Evolutionary conservation across 1,139 yeast genomes (phyloP).

Genomic region (Nakaseomyces delphensis): DNA sequence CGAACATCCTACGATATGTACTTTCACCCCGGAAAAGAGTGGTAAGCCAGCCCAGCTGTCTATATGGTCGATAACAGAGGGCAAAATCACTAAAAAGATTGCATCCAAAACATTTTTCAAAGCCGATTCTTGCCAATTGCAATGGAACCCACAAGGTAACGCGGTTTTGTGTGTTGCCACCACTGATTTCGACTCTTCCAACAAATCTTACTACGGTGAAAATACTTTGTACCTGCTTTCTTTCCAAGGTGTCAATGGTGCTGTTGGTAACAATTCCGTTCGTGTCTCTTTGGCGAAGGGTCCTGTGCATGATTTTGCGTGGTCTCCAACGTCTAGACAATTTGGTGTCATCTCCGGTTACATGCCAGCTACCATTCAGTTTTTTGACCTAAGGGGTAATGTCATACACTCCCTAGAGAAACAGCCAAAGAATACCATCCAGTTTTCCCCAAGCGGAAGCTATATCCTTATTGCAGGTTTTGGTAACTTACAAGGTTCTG

Average conservation of each 20-base stretch:
- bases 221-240: conserved; percentile 74
- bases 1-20: conserved; percentile 82
- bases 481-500: conserved; percentile 95
- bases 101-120: conserved; percentile 86
- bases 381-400: conserved; percentile 92
- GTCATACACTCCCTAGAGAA: conserved; percentile 75
- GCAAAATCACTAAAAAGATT: conserved; percentile 68
- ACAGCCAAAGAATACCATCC: conserved; percentile 80
- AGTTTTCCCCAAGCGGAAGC: conserved; percentile 90
- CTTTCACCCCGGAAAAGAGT: conserved; percentile 75
- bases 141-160: conserved; percentile 93
- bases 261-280: conserved; percentile 86
- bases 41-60: conserved; percentile 85
- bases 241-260: conserved; percentile 44
- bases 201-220: conserved; percentile 95
- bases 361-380: conserved; percentile 95
- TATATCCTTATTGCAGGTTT: conserved; percentile 92
- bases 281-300: conserved; percentile 84
- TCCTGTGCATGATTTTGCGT: conserved; percentile 92
- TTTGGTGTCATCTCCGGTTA: conserved; percentile 95
- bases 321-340: conserved; percentile 96
- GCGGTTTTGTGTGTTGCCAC: conserved; percentile 89
- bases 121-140: conserved; percentile 86
- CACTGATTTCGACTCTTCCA: conserved; percentile 90
- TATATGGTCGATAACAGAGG: conserved; percentile 58